phyloP scores from a whole-genome alignment of 2,329 filamentous ascomycete genomes.

The Pseudocercospora macadamiae region DNA sequence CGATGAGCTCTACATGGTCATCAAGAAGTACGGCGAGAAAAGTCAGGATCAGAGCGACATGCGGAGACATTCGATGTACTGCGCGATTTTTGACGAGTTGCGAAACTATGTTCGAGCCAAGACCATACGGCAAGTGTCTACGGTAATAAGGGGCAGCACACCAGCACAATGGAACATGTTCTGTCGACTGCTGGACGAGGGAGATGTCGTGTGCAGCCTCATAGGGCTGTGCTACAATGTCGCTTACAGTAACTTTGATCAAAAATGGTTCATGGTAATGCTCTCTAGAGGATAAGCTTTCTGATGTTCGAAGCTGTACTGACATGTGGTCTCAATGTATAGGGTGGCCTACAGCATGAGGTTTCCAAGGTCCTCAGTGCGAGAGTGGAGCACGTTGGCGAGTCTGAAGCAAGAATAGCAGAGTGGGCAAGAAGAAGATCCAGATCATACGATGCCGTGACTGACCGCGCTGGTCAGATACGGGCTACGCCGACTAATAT shows the following conservation, averaged over 20 bases:
- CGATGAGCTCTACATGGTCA: background rate
- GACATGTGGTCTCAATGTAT: background rate
- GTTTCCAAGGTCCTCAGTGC: background rate
- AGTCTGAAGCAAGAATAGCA: background rate
- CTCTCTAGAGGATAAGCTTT: no score
- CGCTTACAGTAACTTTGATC: background rate
- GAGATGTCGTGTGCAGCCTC: slow-evolving; percentile 3
- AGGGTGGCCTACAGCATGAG: slow-evolving; percentile 1
- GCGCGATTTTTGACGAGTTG: slow-evolving; percentile 7
- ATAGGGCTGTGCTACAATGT: slow-evolving; percentile 8
- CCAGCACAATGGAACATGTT: slow-evolving; percentile 8
- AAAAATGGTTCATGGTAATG: slow-evolving; percentile 7
- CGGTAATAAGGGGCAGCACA: slow-evolving; percentile 6
- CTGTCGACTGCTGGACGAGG: slow-evolving; percentile 2
- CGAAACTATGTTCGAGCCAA: slow-evolving; percentile 6
- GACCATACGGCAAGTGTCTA: slow-evolving; percentile 3
- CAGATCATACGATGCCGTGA: background rate
- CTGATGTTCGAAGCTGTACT: no score
- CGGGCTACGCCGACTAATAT: background rate
- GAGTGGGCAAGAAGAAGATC: background rate
- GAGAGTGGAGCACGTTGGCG: background rate
- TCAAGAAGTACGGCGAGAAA: background rate
- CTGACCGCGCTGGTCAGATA: background rate
- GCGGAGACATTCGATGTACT: slow-evolving; percentile 1
- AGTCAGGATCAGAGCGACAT: background rate